Percentiles rank a stretch among this genome's conserved stretches.
phyloP scores from a whole-genome alignment of 1,284 basidiomycete species.

The Tremellales sp. region DNA sequence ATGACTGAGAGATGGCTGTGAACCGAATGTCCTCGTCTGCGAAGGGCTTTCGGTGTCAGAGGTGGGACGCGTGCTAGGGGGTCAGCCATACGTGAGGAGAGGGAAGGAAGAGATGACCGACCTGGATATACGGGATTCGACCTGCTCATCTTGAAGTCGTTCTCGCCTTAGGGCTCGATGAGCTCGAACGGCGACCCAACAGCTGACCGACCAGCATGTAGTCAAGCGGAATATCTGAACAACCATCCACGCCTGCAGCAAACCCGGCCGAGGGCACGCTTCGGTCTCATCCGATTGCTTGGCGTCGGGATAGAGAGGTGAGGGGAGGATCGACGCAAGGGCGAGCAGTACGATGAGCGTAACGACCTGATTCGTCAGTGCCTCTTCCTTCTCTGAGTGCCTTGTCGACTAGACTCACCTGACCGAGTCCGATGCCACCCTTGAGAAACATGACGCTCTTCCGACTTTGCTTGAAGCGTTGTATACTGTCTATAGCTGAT shows the following conservation, averaged over 20 bases:
- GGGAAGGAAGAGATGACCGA: not conserved
- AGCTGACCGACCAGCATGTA: conserved; percentile 25
- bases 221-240: conserved; percentile 20
- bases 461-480: conserved; percentile 30
- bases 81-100: not conserved
- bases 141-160: not conserved
- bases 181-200: conserved; percentile 22
- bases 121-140: not conserved
- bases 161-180: not conserved
- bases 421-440: conserved; percentile 23
- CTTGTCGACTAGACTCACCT: conserved; percentile 16
- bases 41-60: too few relatives aligned
- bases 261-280: conserved; percentile 22
- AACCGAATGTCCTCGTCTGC: not conserved
- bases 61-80: not conserved
- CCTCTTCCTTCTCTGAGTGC: not conserved
- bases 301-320: conserved; percentile 14
- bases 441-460: conserved; percentile 27
- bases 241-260: conserved; percentile 31
- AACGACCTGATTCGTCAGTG: conserved; percentile 16
- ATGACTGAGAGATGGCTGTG: not conserved
- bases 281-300: conserved; percentile 17
- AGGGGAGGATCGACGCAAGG: conserved; percentile 18
- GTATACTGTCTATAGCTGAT: conserved; percentile 19
- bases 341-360: conserved; percentile 22